Base-by-base conservation (phyloP, 2,329 filamentous ascomycete species). In the Trichophyton equinum region DNA sequence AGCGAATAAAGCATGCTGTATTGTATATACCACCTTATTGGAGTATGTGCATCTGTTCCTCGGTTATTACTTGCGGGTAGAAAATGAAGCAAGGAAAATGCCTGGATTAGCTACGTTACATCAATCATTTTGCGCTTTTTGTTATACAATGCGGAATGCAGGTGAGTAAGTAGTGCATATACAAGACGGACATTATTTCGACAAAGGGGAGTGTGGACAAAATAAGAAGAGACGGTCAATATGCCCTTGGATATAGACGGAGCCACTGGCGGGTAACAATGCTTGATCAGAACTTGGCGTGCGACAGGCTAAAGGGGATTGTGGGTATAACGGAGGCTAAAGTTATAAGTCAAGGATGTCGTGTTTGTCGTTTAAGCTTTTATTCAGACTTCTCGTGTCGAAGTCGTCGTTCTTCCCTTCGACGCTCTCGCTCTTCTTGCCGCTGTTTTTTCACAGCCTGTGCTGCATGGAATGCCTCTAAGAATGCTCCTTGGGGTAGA, bases 351-450 rank as follows among this genome's bases (percentile, higher is more conserved):
- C n/a, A n/a, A 18, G n/a, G 40, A 44, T 44, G 15, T n/a, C 4
- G 40, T 20, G n/a, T 44, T 18, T 44, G 33, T 38, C 4, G 11
- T 4, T 44, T 27, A 18, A 33, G 20, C 27, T 33, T 27, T 44
- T n/a, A 59, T 47, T 59, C 57, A 20, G 57, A 33, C 58, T 63
- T 62, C 9, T 63, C 57, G 3, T 61, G 15, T 66, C 68, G 4
- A 42, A 58, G 27, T 22, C 62, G 15, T 67, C 68, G n/a, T 59
- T 61, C 44, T 61, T 60, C 63, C 65, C 65, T n/a, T 65, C 65
- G 53, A 63, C 62, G 20, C 40, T 66, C 61, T 62, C 68, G 25
- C 68, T 70, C 49, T 68, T 62, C 64, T 71, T 63, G 62, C 55
- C 67, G 66, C 11, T 67, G 64, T 3, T 65, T 64, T 30, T 64